Conservation (phyloP, 208 protist species). For the Leishmania guyanensis region DNA sequence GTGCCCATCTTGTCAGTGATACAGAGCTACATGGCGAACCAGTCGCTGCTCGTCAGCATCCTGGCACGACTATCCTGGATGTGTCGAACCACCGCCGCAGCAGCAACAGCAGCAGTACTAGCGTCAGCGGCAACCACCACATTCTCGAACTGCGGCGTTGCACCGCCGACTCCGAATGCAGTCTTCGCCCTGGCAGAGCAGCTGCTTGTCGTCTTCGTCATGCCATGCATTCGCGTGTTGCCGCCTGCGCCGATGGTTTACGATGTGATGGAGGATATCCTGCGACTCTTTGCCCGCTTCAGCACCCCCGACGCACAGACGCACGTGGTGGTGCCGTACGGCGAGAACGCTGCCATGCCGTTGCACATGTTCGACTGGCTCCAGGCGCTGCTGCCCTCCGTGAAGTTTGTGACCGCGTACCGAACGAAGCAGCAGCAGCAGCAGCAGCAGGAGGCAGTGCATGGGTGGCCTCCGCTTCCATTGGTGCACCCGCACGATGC, state of each 20-base stretch:
- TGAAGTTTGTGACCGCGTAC: constrained; percentile 4
- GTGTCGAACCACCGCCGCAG: constrained; percentile 1
- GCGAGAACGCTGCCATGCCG: constrained; percentile 22
- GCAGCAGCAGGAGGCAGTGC: not conserved
- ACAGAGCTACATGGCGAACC: constrained; percentile 47
- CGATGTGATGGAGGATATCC: constrained; percentile 49
- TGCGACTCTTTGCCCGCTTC: constrained; percentile 14
- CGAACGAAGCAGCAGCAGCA: constrained; percentile 22
- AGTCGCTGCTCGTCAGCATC: constrained; percentile 45
- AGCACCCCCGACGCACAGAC: constrained; percentile 4
- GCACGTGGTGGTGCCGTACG: constrained; percentile 9
- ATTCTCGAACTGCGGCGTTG: not conserved
- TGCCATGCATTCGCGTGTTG: constrained; percentile 78
- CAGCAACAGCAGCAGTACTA: not conserved
- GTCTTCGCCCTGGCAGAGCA: constrained; percentile 50
- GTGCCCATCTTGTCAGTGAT: constrained; percentile 40
- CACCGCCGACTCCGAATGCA: not conserved
- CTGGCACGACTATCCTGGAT: constrained; percentile 26
- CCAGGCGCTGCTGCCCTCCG: constrained; percentile 22
- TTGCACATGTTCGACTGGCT: constrained; percentile 27
- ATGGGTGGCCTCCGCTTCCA: not conserved
- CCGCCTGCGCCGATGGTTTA: constrained; percentile 65
- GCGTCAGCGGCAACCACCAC: not conserved
- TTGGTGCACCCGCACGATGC: constrained; percentile 51
- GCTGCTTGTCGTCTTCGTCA: constrained; percentile 56